Conservation (phyloP, 129 eudicot genomes). For the Saposhnikovia divaricata region DNA sequence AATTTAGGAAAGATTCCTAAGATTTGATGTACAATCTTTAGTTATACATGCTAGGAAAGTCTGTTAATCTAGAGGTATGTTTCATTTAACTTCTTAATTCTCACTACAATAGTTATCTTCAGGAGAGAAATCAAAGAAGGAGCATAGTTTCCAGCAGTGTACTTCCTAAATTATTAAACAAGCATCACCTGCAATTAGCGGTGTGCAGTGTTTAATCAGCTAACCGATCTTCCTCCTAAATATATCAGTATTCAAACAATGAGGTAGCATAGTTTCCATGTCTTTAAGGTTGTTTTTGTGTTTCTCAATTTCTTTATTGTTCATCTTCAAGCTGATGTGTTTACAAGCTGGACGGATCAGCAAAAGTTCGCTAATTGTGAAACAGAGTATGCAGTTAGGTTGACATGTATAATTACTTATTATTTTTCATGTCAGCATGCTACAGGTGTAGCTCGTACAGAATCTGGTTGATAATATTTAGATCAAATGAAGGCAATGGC, state of each 20-base stretch:
- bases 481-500: not conserved
- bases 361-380: not conserved
- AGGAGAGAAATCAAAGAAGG: too few species aligned
- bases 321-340: not conserved
- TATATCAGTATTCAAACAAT: not conserved
- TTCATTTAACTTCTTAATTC: too few species aligned
- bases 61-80: not conserved
- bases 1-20: too few species aligned
- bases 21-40: too few species aligned
- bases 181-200: not conserved
- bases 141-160: too few species aligned
- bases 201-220: not conserved
- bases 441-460: too few species aligned
- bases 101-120: too few species aligned
- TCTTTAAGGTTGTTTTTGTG: not conserved
- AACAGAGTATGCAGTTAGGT: too few species aligned
- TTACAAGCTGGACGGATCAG: not conserved
- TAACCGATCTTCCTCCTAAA: not conserved
- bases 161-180: not conserved
- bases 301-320: not conserved
- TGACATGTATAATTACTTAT: too few species aligned
- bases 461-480: not conserved
- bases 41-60: not conserved
- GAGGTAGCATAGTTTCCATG: not conserved
- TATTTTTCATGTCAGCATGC: too few species aligned